These are phyloP conservation scores for Wickerhamomyces sp. DNA, from an alignment of 1,139 yeast species.

Conservation along the genomic window DNA sequence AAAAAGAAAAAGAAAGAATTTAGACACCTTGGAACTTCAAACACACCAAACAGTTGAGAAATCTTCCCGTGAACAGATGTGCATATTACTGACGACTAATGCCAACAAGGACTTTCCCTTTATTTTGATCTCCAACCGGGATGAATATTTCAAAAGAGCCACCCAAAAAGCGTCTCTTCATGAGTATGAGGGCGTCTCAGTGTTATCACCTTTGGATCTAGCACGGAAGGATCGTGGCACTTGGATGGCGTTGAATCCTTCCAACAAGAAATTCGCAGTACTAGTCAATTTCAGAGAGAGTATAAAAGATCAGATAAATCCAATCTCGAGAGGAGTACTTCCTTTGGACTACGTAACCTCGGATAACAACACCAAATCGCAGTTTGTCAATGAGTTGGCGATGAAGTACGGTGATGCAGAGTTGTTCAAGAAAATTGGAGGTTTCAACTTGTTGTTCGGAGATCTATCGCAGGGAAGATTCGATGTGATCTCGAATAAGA, in stretches of 20 bases:
- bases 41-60: too few relatives aligned
- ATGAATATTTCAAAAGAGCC: constrained; percentile 72
- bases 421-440: constrained; percentile 55
- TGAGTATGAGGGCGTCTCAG: constrained; percentile 27
- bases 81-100: constrained; percentile 57
- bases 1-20: neutral
- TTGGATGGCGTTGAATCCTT: constrained; percentile 73
- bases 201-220: constrained; percentile 72
- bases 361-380: constrained; percentile 31
- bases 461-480: constrained; percentile 38
- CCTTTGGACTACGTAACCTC: constrained; percentile 54
- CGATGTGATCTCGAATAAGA: constrained; percentile 43
- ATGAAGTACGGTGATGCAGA: constrained; percentile 27
- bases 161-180: constrained; percentile 61
- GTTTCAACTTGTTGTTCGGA: constrained; percentile 81
- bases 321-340: constrained; percentile 65
- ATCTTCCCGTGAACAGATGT: constrained; percentile 53
- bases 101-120: constrained; percentile 64
- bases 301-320: constrained; percentile 19
- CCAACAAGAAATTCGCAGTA: constrained; percentile 61
- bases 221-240: constrained; percentile 79
- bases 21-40: neutral
- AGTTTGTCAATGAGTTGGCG: constrained; percentile 40
- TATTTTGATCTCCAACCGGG: constrained; percentile 75
- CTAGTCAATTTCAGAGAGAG: constrained; percentile 65